These are phyloP conservation scores for Paralagenidium karlingii DNA, from an alignment of 352 stramenopile genomes.

Conservation along the genomic window DNA sequence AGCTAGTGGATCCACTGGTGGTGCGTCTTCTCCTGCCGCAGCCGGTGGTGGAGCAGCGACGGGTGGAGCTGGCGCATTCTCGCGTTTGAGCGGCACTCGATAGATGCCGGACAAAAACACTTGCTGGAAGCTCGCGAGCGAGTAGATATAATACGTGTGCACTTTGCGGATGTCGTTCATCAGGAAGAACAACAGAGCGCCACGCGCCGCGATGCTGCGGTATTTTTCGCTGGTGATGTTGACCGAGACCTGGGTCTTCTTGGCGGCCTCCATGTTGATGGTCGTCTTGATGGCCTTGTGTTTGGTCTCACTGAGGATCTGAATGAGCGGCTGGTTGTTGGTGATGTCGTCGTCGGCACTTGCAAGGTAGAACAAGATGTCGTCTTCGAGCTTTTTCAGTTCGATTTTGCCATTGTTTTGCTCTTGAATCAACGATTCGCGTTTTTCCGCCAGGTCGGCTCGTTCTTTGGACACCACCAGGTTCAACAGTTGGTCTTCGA, in stretches of 20 bases:
- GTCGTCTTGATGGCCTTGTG: constrained; percentile 85
- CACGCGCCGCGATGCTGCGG: constrained; percentile 86
- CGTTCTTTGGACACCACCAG: constrained; percentile 89
- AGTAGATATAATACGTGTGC: constrained; percentile 97
- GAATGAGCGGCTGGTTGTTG: constrained; percentile 94
- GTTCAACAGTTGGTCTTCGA: constrained; percentile 89
- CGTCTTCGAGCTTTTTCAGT: constrained; percentile 92
- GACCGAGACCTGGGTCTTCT: constrained; percentile 88
- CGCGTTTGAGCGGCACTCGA: constrained; percentile 53
- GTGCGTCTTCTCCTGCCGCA: constrained; percentile 7
- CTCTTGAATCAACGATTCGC: constrained; percentile 88
- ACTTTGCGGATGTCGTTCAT: constrained; percentile 97
- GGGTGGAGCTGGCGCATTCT: constrained; percentile 4
- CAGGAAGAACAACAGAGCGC: constrained; percentile 92
- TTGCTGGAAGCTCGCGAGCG: constrained; percentile 90
- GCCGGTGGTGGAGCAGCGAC: constrained; percentile 1
- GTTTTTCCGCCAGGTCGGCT: constrained; percentile 63
- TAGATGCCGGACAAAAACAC: constrained; percentile 94
- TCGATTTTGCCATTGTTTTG: constrained; percentile 95
- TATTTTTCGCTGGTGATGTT: constrained; percentile 94
- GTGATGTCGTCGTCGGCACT: constrained; percentile 95
- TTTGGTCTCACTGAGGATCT: constrained; percentile 93
- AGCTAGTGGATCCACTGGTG: constrained; percentile 2
- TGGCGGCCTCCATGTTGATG: constrained; percentile 88
- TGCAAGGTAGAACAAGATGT: constrained; percentile 91